Evolutionary conservation across 1,139 yeast species (phyloP).

Genomic region (Protomyces macrosporus): DNA sequence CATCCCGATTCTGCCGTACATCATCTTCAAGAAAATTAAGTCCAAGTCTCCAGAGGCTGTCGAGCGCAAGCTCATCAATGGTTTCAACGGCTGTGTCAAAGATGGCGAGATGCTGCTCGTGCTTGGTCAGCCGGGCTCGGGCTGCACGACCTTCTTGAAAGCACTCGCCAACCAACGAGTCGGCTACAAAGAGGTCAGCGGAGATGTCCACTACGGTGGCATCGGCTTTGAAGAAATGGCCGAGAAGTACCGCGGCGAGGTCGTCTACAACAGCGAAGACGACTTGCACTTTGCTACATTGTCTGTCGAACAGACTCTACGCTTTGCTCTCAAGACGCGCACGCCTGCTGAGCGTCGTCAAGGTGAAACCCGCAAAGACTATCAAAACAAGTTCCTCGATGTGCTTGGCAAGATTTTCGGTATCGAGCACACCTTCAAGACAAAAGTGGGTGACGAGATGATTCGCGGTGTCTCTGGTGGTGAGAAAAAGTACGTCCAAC

Average conservation of each 20-base stretch:
- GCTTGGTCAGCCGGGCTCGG: slow-evolving; percentile 63
- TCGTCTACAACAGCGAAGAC: slow-evolving; percentile 35
- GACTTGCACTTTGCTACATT: slow-evolving; percentile 69
- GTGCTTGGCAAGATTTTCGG: slow-evolving; percentile 66
- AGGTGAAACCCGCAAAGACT: slow-evolving; percentile 63
- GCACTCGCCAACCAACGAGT: slow-evolving; percentile 54
- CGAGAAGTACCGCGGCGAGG: slow-evolving; percentile 25
- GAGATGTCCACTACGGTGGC: slow-evolving; percentile 27
- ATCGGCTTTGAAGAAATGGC: slow-evolving; percentile 19
- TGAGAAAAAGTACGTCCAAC: slow-evolving; percentile 51
- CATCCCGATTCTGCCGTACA: slow-evolving; percentile 9
- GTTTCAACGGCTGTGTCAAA: slow-evolving; percentile 44
- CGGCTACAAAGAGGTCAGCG: slow-evolving; percentile 46
- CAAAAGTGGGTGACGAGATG: slow-evolving; percentile 65
- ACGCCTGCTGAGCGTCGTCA: slow-evolving; percentile 55
- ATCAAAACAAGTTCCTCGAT: slow-evolving; percentile 52
- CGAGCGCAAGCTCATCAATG: slow-evolving; percentile 39
- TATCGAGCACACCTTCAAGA: slow-evolving; percentile 57
- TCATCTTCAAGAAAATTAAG: background rate
- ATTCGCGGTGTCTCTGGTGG: slow-evolving; percentile 82
- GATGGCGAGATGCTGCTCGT: slow-evolving; percentile 55
- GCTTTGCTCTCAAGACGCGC: slow-evolving; percentile 55
- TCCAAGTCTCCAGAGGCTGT: background rate
- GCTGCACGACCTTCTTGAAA: slow-evolving; percentile 48
- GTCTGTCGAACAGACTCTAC: slow-evolving; percentile 64